Base-by-base conservation (phyloP, 176 grass and related monocot species). In the Thinopyrum elongatum region DNA sequence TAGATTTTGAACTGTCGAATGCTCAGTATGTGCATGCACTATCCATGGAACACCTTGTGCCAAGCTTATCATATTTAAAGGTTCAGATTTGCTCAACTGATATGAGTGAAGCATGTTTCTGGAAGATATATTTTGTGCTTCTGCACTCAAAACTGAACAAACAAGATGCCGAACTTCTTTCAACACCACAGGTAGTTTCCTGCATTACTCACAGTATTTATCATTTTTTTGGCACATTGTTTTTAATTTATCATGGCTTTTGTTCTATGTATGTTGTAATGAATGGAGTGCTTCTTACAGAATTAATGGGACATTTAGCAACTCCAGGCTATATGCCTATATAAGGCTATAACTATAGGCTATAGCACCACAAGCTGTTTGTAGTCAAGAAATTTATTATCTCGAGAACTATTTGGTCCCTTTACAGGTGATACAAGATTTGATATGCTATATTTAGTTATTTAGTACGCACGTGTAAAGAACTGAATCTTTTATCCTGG, bases 111-210 rank as follows among this genome's bases (percentile, higher is more conserved):
- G 84, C 78, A 55, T 93, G 84, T 63, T 95, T 95, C 67, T 95
- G 94, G 94, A 95, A 95, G 86, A 95, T 93, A 19, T 95, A 95
- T 83, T 95, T 95, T 80, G 94, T 95, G 33, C 91, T 95, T 80
- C 58, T 95, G 81, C 89, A 93, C 71, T 95, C 91, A 28, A 93
- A 90, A 77, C 94, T 95, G 27, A 89, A 39, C 53, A 89, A 76
- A 23, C 74, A 89, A 80, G 94, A 95, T 78, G 86, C 82, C 66
- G 89, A 93, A 71, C 84, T 93, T 89, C 74, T 95, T 63, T 93
- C 90, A 65, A 93, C 91, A 0, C 91, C 86, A 87, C 88, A 91
- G 83, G 93, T 93, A 87, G 82, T 64, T 60, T 62, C 59, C 58
- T 25, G 16, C 8, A 65, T 55, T 23, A 33, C 62, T 19, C 58